A percentile compares a stretch with the other conserved stretches of the same genome.
phyloP scores from a whole-genome alignment of 345 rosid genomes.

The Moringa oleifera region DNA sequence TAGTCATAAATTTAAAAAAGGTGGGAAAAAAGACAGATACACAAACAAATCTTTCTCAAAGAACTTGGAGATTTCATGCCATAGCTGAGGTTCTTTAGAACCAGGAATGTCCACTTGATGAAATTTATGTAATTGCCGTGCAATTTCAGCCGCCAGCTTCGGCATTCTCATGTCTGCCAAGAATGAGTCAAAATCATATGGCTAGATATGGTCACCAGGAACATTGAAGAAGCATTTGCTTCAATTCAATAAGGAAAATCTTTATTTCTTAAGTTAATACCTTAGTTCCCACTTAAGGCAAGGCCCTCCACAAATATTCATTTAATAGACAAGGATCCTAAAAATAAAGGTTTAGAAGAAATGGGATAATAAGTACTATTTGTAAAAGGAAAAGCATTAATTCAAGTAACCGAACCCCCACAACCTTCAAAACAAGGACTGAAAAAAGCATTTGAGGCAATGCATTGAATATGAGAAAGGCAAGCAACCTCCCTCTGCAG shows the following conservation, averaged over 20 bases:
- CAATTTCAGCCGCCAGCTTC: conserved; percentile 75
- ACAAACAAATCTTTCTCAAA: conserved; percentile 79
- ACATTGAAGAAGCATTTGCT: not conserved
- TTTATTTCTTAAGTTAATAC: not conserved
- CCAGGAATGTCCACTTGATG: conserved; percentile 86
- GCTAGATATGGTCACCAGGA: too few relatives aligned
- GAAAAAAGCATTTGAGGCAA: too few relatives aligned
- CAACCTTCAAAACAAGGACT: not conserved
- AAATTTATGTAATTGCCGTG: conserved; percentile 75
- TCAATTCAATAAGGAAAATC: not conserved
- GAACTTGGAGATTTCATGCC: conserved; percentile 84
- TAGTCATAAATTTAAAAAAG: not conserved
- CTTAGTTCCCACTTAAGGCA: not conserved
- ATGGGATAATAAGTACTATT: not conserved
- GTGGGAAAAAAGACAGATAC: not conserved
- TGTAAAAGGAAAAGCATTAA: not conserved
- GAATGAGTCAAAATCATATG: not conserved
- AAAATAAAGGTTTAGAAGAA: not conserved
- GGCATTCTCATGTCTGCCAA: conserved; percentile 74
- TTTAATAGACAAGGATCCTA: not conserved
- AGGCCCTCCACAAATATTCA: not conserved
- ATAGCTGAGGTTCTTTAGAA: conserved; percentile 85
- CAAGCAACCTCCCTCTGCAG: too few relatives aligned
- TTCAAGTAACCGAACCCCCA: not conserved
- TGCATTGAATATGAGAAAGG: too few relatives aligned